phyloP scores from a whole-genome alignment of 2,329 filamentous ascomycete species.

The Penicillium thymicola region DNA sequence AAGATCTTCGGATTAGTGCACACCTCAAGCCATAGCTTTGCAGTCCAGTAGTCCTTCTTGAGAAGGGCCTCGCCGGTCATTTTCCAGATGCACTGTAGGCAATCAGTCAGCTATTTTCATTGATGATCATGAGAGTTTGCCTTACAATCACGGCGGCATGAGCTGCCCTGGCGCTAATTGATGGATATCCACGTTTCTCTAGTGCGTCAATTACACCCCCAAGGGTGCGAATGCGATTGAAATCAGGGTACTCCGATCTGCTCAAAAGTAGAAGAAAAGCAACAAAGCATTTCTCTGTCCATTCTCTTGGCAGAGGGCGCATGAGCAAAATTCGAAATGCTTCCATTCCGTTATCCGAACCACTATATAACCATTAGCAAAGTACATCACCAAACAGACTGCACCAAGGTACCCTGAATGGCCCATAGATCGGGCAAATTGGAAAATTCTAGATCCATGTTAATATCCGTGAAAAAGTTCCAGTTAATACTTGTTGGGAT shows the following conservation, averaged over 20 bases:
- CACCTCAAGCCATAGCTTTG: slow-evolving; percentile 69
- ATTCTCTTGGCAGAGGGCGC: slow-evolving; percentile 54
- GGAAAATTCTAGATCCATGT: not conserved
- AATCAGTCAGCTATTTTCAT: not conserved
- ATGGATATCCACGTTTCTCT: slow-evolving; percentile 42
- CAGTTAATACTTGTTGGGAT: not conserved
- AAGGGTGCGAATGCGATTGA: slow-evolving; percentile 38
- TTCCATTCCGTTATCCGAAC: slow-evolving; percentile 20
- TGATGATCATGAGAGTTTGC: not conserved
- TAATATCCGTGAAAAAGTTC: not conserved
- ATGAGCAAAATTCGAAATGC: slow-evolving; percentile 61
- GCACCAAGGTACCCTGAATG: not conserved
- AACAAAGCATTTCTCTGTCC: slow-evolving; percentile 64
- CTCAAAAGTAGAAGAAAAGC: slow-evolving; percentile 60
- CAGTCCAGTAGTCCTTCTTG: slow-evolving; percentile 51
- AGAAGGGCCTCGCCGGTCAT: slow-evolving; percentile 60
- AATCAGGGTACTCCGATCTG: slow-evolving; percentile 51
- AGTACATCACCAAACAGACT: not conserved
- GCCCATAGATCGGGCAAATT: not conserved
- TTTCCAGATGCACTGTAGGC: slow-evolving; percentile 72
- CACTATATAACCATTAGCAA: not conserved
- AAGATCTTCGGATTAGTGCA: slow-evolving; percentile 65
- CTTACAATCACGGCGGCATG: slow-evolving; percentile 46
- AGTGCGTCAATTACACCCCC: slow-evolving; percentile 31
- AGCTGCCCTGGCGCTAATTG: slow-evolving; percentile 59